Base-by-base conservation (phyloP, 352 stramenopile species). In the Globisporangium splendens region DNA sequence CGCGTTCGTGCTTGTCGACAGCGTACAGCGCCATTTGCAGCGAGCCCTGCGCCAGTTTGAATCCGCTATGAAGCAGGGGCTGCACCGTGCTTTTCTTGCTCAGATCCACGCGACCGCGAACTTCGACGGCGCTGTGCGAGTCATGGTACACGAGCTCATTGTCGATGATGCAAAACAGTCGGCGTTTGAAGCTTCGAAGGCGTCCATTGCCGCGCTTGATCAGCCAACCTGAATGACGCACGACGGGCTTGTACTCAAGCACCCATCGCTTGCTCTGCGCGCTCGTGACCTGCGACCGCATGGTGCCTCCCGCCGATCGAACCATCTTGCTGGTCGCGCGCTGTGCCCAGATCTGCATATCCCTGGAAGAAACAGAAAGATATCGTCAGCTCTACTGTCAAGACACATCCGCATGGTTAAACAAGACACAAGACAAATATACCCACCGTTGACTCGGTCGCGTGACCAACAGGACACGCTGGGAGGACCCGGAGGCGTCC, bases 61-160 rank as follows among this genome's bases (percentile, higher is more conserved):
- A 93, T 13, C 86, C 86, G 46, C 81, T 90, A 61, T 93, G 83
- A 12, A 83, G 52, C 21, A 95, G 62, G 22, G 70, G 83, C 58
- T 90, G 73, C 18, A 91, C 72, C 1, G 72, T 75, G 39, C 75
- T 92, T 49, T 75, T 78, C 35, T 83, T 81, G 17, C 63, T 69
- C 50, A 95, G 61, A 65, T 95, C 83, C 15, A 95, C 68, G 62
- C 77, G 73, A 4, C 85, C 85, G 35, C 82, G 82, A 54, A 95
- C 79, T 53, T 91, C 83, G 20, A 73, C 79, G 6, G 83, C 83
- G 35, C 91, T 83, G 50, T 93, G 83, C 33, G 75, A 78, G 48
- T 95, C 84, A 57, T 93, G 84, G 61, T 91, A 95, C 57, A 93
- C 87, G 39, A 95, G 78, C 48, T 93, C 83, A 50, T 88, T 75